phyloP scores from a whole-genome alignment of 2,329 filamentous ascomycete genomes.

The Botrytis porri region DNA sequence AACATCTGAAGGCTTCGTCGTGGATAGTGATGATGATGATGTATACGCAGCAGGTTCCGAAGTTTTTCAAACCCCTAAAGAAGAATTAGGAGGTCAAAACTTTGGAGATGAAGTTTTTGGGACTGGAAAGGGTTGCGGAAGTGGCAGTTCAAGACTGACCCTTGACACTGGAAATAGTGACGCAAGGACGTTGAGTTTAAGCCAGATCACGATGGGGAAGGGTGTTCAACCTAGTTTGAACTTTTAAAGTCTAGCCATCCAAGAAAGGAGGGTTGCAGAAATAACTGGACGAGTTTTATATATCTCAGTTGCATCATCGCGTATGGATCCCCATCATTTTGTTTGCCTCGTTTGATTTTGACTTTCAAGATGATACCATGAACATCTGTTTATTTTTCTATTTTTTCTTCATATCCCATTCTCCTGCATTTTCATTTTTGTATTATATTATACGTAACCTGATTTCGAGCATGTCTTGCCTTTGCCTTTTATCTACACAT shows the following conservation, averaged over 20 bases:
- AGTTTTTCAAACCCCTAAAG: slow-evolving; percentile 51
- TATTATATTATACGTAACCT: not conserved
- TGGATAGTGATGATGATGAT: slow-evolving; percentile 33
- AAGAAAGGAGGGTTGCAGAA: not conserved
- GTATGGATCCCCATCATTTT: not conserved
- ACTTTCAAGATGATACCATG: slow-evolving; percentile 1
- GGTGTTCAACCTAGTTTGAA: slow-evolving; percentile 26
- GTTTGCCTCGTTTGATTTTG: not conserved
- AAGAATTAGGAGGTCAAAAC: slow-evolving; percentile 41
- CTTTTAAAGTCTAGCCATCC: slow-evolving; percentile 16
- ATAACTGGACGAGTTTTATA: not conserved
- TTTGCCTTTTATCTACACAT: no score
- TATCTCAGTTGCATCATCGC: not conserved
- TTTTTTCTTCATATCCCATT: not conserved
- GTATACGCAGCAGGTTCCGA: slow-evolving; percentile 42
- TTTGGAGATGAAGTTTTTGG: slow-evolving; percentile 44
- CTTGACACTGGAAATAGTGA: slow-evolving; percentile 55
- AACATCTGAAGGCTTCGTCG: slow-evolving; percentile 35
- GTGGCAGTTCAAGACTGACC: not conserved
- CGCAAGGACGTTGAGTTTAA: slow-evolving; percentile 62
- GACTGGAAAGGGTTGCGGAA: slow-evolving; percentile 37
- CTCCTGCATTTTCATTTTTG: not conserved
- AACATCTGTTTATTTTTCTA: not conserved
- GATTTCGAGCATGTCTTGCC: not conserved
- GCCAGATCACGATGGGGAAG: slow-evolving; percentile 51